These are phyloP conservation scores for Agaricus subrufescens DNA, from an alignment of 768 basidiomycete genomes.

Conservation along the genomic window DNA sequence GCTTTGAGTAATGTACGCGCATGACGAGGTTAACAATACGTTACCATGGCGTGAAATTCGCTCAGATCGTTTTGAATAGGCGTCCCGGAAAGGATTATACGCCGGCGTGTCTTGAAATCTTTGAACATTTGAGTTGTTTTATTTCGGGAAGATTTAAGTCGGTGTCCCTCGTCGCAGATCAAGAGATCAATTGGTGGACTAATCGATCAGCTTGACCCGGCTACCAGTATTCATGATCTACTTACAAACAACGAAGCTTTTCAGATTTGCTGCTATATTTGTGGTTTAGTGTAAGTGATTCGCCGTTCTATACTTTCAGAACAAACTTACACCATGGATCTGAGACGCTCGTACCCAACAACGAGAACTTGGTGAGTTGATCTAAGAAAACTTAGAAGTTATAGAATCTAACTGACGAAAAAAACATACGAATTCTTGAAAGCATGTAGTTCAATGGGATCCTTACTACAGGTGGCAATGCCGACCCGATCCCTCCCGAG, in stretches of 20 bases:
- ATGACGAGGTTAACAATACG: background rate
- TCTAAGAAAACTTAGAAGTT: slow-evolving; percentile 27
- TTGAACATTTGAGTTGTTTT: slow-evolving; percentile 90
- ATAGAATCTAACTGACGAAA: background rate
- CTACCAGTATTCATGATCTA: background rate
- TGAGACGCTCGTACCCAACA: slow-evolving; percentile 90
- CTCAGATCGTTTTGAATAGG: slow-evolving; percentile 95
- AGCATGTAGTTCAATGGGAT: slow-evolving; percentile 49
- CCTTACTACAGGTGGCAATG: slow-evolving; percentile 42
- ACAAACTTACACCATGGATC: slow-evolving; percentile 68
- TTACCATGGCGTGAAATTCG: slow-evolving; percentile 95
- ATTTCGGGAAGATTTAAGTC: slow-evolving; percentile 86
- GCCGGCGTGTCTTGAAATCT: slow-evolving; percentile 63
- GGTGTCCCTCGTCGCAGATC: slow-evolving; percentile 96
- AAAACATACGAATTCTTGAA: slow-evolving; percentile 68
- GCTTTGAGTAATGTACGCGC: background rate
- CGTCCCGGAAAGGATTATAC: slow-evolving; percentile 92
- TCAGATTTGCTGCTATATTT: slow-evolving; percentile 5
- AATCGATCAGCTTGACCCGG: slow-evolving; percentile 2
- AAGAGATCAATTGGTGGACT: slow-evolving; percentile 92
- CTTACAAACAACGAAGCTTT: slow-evolving; percentile 8
- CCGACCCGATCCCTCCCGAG: slow-evolving; percentile 49
- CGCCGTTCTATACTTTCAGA: background rate
- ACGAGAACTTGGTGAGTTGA: slow-evolving; percentile 81
- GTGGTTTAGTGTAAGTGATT: background rate